These are phyloP conservation scores for Galerina marginata DNA, from an alignment of 768 basidiomycete genomes.

Conservation along the genomic window DNA sequence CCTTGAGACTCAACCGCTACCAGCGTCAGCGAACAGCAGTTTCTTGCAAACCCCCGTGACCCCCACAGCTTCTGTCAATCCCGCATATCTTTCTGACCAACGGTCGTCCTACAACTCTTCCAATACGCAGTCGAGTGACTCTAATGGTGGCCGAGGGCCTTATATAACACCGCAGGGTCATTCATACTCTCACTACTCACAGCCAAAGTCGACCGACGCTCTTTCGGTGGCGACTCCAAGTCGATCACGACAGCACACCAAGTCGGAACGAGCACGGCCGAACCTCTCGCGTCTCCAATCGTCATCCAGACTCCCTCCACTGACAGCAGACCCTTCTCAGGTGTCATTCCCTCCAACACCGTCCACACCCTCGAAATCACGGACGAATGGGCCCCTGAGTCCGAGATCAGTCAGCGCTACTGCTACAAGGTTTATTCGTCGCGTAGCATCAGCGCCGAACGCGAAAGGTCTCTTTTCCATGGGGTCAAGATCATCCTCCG, in stretches of 20 bases:
- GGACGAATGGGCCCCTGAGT: slow-evolving; percentile 59
- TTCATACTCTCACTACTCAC: slow-evolving; percentile 37
- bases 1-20: slow-evolving; percentile 53
- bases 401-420: slow-evolving; percentile 74
- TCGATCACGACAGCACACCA: slow-evolving; percentile 45
- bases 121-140: slow-evolving; percentile 76
- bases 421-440: slow-evolving; percentile 88
- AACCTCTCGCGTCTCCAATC: slow-evolving; percentile 23
- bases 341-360: slow-evolving; percentile 37
- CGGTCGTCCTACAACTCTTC: slow-evolving; percentile 83
- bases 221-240: slow-evolving; percentile 40
- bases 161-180: slow-evolving; percentile 32
- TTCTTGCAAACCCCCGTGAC: slow-evolving; percentile 45
- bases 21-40: slow-evolving; percentile 37
- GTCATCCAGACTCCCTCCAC: slow-evolving; percentile 37
- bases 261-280: slow-evolving; percentile 42
- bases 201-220: slow-evolving; percentile 45
- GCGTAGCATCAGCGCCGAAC: slow-evolving; percentile 96
- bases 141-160: slow-evolving; percentile 45
- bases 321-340: slow-evolving; percentile 54
- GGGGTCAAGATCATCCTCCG: slow-evolving; percentile 56
- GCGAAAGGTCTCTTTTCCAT: slow-evolving; percentile 87
- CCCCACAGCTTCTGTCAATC: slow-evolving; percentile 56
- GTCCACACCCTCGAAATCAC: slow-evolving; percentile 40
- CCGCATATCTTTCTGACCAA: slow-evolving; percentile 61